Percentiles rank a stretch among this genome's conserved stretches.
Evolutionary conservation across 306 rosid genomes (phyloP).

Genomic region (Nissolia schottii): DNA sequence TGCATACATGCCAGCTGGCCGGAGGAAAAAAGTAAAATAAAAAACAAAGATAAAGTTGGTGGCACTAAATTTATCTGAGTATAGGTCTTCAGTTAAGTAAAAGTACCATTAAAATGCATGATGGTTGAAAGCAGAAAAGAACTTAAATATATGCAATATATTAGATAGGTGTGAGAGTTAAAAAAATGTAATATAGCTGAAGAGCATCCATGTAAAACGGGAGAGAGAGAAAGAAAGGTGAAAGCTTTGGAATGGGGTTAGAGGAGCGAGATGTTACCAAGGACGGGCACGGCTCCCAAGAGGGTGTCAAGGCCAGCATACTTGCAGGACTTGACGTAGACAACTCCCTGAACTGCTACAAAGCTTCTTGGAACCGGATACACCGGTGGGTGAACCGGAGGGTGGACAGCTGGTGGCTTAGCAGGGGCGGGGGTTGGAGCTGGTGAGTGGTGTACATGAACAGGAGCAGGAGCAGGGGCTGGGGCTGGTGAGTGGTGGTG

Average conservation of each 20-base stretch:
- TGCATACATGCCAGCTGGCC: not conserved
- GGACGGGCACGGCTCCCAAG: constrained; percentile 47
- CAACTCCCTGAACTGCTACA: constrained; percentile 87
- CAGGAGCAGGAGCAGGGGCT: not conserved
- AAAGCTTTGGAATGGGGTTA: not conserved
- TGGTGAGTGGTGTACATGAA: not conserved
- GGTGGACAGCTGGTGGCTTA: not conserved
- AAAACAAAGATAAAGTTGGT: not conserved
- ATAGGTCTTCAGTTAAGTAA: not conserved
- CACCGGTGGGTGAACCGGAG: constrained; percentile 16
- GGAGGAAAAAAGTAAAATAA: not conserved
- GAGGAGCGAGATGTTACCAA: constrained; percentile 38
- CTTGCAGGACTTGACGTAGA: constrained; percentile 72
- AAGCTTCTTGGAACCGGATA: constrained; percentile 44
- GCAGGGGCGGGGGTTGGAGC: not conserved
- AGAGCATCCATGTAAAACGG: not conserved
- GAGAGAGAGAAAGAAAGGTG: not conserved
- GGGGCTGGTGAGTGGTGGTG: constrained; percentile 18
- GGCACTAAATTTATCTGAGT: not conserved
- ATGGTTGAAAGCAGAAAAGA: not conserved
- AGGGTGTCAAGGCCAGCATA: constrained; percentile 59
- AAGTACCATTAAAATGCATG: not conserved
- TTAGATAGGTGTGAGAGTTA: not conserved
- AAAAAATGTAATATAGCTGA: not conserved
- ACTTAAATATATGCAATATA: not conserved